phyloP scores from a whole-genome alignment of 2,329 filamentous ascomycete species.

The Ceratocystis papillata region DNA sequence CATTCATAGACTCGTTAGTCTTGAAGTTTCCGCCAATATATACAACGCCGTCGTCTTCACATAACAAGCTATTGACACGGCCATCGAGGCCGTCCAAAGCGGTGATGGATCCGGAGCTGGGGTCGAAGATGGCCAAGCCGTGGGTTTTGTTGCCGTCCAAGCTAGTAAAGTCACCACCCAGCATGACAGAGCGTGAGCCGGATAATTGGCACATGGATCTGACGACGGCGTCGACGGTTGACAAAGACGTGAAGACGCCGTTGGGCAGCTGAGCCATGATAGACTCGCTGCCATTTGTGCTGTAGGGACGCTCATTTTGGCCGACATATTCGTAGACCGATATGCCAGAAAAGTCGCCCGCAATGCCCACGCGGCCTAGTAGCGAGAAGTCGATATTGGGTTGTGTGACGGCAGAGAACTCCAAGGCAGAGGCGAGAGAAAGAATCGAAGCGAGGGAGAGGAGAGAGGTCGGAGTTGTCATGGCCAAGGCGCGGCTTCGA shows the following conservation, averaged over 20 bases:
- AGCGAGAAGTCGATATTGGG: slow-evolving; percentile 66
- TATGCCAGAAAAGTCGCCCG: slow-evolving; percentile 81
- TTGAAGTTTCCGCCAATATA: slow-evolving; percentile 86
- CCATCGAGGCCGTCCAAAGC: slow-evolving; percentile 74
- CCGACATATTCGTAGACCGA: slow-evolving; percentile 79
- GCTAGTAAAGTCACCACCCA: slow-evolving; percentile 94
- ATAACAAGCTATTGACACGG: slow-evolving; percentile 69
- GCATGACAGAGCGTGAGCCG: slow-evolving; percentile 61
- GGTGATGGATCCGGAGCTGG: slow-evolving; percentile 56
- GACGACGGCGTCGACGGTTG: slow-evolving; percentile 72
- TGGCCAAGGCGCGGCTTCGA: slow-evolving; percentile 11
- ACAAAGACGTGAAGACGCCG: slow-evolving; percentile 64
- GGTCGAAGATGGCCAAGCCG: slow-evolving; percentile 72
- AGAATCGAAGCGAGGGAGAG: slow-evolving; percentile 23
- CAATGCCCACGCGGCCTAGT: slow-evolving; percentile 73
- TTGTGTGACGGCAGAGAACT: slow-evolving; percentile 51
- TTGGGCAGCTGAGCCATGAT: slow-evolving; percentile 76
- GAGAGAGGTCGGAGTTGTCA: slow-evolving; percentile 17
- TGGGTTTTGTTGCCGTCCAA: slow-evolving; percentile 64
- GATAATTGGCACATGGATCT: slow-evolving; percentile 66
- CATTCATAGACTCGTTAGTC: slow-evolving; percentile 73
- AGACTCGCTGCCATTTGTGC: slow-evolving; percentile 67
- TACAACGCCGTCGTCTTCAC: slow-evolving; percentile 68
- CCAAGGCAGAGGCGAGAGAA: slow-evolving; percentile 36
- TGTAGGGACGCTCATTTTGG: slow-evolving; percentile 58